phyloP scores from a whole-genome alignment of 345 rosid species.

The Hypericum androsaemum region DNA sequence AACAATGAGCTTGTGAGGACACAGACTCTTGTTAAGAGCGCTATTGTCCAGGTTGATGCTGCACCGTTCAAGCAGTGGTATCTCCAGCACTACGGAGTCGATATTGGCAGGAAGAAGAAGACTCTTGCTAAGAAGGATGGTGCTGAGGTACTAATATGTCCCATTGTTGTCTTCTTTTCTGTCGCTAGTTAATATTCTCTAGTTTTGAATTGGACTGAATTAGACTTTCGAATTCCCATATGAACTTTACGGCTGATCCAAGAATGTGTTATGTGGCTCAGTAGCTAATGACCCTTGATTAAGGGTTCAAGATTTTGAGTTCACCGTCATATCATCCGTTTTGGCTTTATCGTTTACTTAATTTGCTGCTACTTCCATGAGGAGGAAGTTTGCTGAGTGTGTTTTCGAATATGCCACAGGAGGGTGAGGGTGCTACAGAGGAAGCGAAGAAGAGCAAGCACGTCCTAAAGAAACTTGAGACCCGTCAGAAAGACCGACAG shows the following conservation, averaged over 20 bases:
- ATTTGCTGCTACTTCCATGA: too few species aligned
- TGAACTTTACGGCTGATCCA: too few species aligned
- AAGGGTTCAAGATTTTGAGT: too few species aligned
- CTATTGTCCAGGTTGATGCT: slow-evolving; percentile 7
- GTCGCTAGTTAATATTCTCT: too few species aligned
- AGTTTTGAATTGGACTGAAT: too few species aligned
- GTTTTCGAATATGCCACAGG: not conserved
- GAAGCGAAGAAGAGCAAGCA: slow-evolving; percentile 6
- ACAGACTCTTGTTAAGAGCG: slow-evolving; percentile 7
- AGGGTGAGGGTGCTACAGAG: slow-evolving; percentile 5
- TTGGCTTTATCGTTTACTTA: too few species aligned
- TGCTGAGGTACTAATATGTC: slow-evolving; percentile 3
- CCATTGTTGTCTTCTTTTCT: not conserved
- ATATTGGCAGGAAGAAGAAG: slow-evolving; percentile 9
- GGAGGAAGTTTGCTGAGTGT: too few species aligned
- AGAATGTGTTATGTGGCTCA: too few species aligned
- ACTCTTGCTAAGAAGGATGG: slow-evolving; percentile 3
- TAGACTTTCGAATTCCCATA: too few species aligned
- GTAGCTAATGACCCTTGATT: too few species aligned
- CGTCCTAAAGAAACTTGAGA: slow-evolving; percentile 1
- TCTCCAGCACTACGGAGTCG: slow-evolving; percentile 7
- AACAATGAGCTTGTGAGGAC: slow-evolving; percentile 11
- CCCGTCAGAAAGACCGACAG: slow-evolving; percentile 5
- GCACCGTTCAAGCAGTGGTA: slow-evolving; percentile 5
- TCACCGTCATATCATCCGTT: too few species aligned